Conservation (phyloP, 2,329 filamentous ascomycete genomes). For the Xylariaceae sp. region DNA sequence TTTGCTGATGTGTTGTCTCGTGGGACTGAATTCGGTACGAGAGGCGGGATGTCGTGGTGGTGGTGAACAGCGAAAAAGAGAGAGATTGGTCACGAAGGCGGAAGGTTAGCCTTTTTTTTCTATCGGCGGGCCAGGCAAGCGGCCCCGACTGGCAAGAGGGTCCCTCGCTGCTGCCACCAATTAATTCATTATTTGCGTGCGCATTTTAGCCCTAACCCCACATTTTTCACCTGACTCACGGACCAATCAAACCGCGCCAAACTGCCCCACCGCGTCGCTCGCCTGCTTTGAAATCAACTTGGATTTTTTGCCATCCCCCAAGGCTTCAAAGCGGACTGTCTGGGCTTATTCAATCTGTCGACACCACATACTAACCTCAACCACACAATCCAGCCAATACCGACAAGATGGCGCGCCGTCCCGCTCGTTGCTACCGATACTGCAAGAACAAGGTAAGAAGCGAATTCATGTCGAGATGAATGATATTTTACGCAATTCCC, state of each 20-base stretch:
- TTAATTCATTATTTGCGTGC: constrained; percentile 19
- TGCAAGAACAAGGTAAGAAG: constrained; percentile 98
- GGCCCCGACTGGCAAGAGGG: background rate
- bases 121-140: background rate
- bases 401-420: constrained; percentile 98
- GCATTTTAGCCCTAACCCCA: constrained; percentile 36
- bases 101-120: constrained; percentile 3
- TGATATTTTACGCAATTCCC: background rate
- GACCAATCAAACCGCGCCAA: constrained; percentile 17
- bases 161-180: background rate
- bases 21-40: background rate
- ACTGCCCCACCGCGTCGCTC: constrained; percentile 26
- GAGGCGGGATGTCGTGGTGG: constrained; percentile 6
- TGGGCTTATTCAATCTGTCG: constrained; percentile 26
- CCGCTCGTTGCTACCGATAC: constrained; percentile 99
- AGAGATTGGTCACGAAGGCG: background rate
- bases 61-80: constrained; percentile 7
- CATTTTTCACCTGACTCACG: constrained; percentile 21
- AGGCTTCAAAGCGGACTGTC: constrained; percentile 31
- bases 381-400: constrained; percentile 40
- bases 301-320: constrained; percentile 28
- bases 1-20: constrained; percentile 35
- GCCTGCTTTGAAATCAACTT: constrained; percentile 53
- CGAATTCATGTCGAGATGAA: background rate
- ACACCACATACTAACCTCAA: constrained; percentile 31